Evolutionary conservation across 2,329 filamentous ascomycete species (phyloP), one percentile per base, ranked within the genome.

Genomic region (Emergomyces africanus): DNA sequence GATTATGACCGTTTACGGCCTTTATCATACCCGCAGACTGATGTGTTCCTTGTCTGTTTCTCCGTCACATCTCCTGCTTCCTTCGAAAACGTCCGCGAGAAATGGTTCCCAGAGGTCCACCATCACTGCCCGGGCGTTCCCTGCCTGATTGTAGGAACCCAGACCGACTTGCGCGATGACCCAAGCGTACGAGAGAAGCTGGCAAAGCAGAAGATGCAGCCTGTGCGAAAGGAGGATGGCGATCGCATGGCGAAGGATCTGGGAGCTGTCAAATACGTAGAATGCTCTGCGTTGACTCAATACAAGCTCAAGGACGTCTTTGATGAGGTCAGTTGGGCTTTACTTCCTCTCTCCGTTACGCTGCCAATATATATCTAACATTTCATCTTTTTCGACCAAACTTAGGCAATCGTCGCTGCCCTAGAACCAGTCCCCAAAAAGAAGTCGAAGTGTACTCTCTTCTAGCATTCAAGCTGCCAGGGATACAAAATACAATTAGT

Each of bases 241-340:
- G 92, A 97, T 75, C 82, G 85, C 67, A 96, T 97, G 90, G 92
- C 94, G 2, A 96, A 92, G 79, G 92, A 97, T 64, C 78, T 97
- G n/a, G 90, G 90, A 62, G 94, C 94, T 5, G 90, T 99, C 68
- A 97, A 96, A 80, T 99, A 99, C 69, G 94, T 97, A 64, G 94
- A 99, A 78, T 99, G 94, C 79, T 96, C 91, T 72, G 94, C 94
- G 60, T 78, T 99, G 74, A 97, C 94, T 63, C 94, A 99, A 79
- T 96, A 91, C 79, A 96, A 96, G 78, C 79, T 99, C 65, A 99
- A 99, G 81, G 94, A 97, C 71, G 94, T 99, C 20, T 99, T 99
- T 76, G 94, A 99, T 70, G 94, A 97, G 88, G 91, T 96, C 82
- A 67, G 82, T 71, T 18, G 28, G 12, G 5, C n/a, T 37, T 4